phyloP scores from a whole-genome alignment of 495 filamentous ascomycete species.

The Cudoniella acicularis region DNA sequence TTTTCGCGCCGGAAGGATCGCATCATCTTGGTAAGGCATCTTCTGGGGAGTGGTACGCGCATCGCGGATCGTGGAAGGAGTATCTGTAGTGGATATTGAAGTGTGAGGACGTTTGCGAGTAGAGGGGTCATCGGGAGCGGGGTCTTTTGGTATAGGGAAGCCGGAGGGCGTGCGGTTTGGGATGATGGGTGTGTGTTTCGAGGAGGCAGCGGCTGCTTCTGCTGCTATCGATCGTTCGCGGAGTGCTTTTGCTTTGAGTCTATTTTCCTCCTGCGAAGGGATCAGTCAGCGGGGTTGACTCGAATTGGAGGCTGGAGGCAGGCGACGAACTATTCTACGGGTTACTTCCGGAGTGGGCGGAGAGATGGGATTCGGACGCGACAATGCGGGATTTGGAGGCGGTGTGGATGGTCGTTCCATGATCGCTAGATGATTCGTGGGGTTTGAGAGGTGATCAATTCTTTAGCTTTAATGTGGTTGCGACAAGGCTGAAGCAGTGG shows the following conservation, averaged over 20 bases:
- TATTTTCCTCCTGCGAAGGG: slow-evolving; percentile 77
- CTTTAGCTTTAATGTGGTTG: background rate
- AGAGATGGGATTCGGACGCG: slow-evolving; percentile 6
- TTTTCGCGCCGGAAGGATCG: slow-evolving; percentile 65
- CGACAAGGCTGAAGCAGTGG: slow-evolving; percentile 18
- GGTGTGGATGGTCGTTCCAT: slow-evolving; percentile 62
- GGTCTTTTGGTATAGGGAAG: slow-evolving; percentile 35
- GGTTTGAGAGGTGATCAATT: background rate
- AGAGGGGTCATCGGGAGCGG: slow-evolving; percentile 16
- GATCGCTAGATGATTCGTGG: background rate
- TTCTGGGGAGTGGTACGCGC: slow-evolving; percentile 46
- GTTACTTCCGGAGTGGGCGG: slow-evolving; percentile 65
- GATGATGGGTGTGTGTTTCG: slow-evolving; percentile 27
- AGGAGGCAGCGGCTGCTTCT: slow-evolving; percentile 38
- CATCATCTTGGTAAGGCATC: slow-evolving; percentile 47
- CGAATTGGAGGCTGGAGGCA: background rate
- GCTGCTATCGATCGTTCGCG: slow-evolving; percentile 60
- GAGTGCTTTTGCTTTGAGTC: slow-evolving; percentile 87
- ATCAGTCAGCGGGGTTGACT: slow-evolving; percentile 5
- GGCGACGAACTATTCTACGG: slow-evolving; percentile 61
- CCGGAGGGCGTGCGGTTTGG: slow-evolving; percentile 36
- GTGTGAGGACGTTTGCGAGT: slow-evolving; percentile 48
- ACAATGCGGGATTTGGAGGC: slow-evolving; percentile 43
- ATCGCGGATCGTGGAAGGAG: slow-evolving; percentile 65
- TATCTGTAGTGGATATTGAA: slow-evolving; percentile 55